Conservation (phyloP, 225 moss, liverwort and hornwort species). For the Bryoerythrophyllum caledonicum region DNA sequence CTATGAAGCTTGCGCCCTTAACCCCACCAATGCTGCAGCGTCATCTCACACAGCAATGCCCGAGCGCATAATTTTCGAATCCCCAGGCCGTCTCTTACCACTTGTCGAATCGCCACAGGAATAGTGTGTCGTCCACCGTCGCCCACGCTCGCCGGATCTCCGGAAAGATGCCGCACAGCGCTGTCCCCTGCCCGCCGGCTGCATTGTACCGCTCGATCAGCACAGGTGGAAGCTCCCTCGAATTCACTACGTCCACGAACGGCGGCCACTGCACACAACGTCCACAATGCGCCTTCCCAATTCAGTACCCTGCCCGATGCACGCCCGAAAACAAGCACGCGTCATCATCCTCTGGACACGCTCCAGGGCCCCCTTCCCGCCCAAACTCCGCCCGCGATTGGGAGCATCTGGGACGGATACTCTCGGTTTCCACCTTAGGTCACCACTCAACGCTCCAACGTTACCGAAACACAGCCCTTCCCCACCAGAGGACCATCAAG, state of each 20-base stretch:
- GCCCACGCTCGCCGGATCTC: slow-evolving; percentile 97
- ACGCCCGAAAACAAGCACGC: not conserved
- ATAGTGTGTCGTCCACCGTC: slow-evolving; percentile 94
- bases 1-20: not conserved
- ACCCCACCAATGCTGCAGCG: not conserved
- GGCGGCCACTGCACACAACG: slow-evolving; percentile 88
- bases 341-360: not conserved
- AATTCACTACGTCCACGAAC: slow-evolving; percentile 79
- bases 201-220: slow-evolving; percentile 96
- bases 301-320: slow-evolving; percentile 17
- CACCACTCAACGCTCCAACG: not conserved
- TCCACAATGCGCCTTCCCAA: slow-evolving; percentile 63
- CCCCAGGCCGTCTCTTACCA: slow-evolving; percentile 57
- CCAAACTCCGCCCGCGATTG: slow-evolving; percentile 10
- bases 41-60: not conserved
- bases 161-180: slow-evolving; percentile 96
- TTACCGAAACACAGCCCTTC: slow-evolving; percentile 72
- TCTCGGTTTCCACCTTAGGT: slow-evolving; percentile 39
- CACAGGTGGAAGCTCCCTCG: slow-evolving; percentile 94
- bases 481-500: not conserved
- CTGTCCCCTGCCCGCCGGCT: slow-evolving; percentile 93
- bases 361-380: slow-evolving; percentile 28
- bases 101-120: slow-evolving; percentile 98
- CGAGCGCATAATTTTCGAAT: not conserved
- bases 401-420: not conserved